Evolutionary conservation across 2,329 filamentous ascomycete species (phyloP), one percentile per base, ranked within the genome.

Genomic region (Cladosporium sp.): DNA sequence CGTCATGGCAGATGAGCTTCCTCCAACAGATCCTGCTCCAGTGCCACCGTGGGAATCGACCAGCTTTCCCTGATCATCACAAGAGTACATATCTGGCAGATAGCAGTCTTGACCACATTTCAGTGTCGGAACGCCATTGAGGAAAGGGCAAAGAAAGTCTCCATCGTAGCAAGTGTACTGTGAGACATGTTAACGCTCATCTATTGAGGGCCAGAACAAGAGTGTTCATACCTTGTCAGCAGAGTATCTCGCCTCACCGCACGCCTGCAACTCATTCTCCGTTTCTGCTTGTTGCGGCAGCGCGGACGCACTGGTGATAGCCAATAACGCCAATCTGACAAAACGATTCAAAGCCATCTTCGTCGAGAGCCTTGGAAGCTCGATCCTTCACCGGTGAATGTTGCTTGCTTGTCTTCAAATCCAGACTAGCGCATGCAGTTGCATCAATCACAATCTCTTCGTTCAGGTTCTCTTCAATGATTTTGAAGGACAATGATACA

Each of bases 151-250:
- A 3, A 70, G 60, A 47, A 70, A 70, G 48, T 66, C 52, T 3
- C 56, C 55, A 42, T 66, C 60, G 55, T 70, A 71, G 58, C 69
- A 71, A 1, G 65, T 69, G 40, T 71, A 71, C 63, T 69, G 17
- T 4, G 3, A 32, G 5, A n/a, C n/a, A n/a, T n/a, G n/a, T n/a
- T n/a, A n/a, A n/a, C n/a, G n/a, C n/a, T n/a, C n/a, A n/a, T n/a
- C n/a, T n/a, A n/a, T n/a, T n/a, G n/a, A n/a, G n/a, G n/a, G n/a
- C n/a, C n/a, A n/a, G n/a, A n/a, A n/a, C n/a, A n/a, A n/a, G n/a
- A n/a, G n/a, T n/a, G n/a, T 18, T 7, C 44, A 11, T 17, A 47
- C 44, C 36, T 40, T 39, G 7, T 47, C 44, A 8, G 24, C 22
- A 32, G 20, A 15, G 18, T 47, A 47, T 17, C 38, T 19, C 7